These are phyloP conservation scores for Collybia sordida DNA, from an alignment of 768 basidiomycete species.

Conservation along the genomic window DNA sequence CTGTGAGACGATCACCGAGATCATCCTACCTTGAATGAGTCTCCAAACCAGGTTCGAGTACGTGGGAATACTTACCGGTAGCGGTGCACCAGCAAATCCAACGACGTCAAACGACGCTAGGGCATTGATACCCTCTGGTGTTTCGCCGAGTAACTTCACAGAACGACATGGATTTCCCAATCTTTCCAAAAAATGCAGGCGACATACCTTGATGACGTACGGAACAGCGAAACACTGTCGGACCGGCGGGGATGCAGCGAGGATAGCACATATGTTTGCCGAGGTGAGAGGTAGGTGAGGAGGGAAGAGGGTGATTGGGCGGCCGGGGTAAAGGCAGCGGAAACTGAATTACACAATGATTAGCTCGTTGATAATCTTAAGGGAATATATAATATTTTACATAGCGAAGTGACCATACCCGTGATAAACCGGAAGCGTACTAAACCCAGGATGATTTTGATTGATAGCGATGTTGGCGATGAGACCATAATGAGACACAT, in stretches of 20 bases:
- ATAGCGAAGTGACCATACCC: slow-evolving; percentile 34
- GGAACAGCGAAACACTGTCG: slow-evolving; percentile 36
- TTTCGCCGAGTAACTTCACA: slow-evolving; percentile 43
- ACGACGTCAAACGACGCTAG: slow-evolving; percentile 48
- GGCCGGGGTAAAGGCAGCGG: slow-evolving; percentile 40
- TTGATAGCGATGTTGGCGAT: slow-evolving; percentile 34
- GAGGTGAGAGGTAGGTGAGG: slow-evolving; percentile 46
- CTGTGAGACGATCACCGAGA: slow-evolving; percentile 48
- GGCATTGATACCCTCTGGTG: slow-evolving; percentile 38
- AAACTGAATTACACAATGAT: slow-evolving; percentile 25
- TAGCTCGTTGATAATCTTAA: neutral
- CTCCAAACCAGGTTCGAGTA: neutral
- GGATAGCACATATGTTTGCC: slow-evolving; percentile 37
- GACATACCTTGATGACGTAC: slow-evolving; percentile 30
- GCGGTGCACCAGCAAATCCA: slow-evolving; percentile 49
- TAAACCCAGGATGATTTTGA: slow-evolving; percentile 34
- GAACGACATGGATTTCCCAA: neutral
- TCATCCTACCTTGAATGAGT: slow-evolving; percentile 29
- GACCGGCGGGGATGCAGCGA: slow-evolving; percentile 31
- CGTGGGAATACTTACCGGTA: slow-evolving; percentile 35
- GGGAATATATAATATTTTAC: slow-evolving; percentile 15
- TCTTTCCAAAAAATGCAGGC: no score
- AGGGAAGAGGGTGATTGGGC: slow-evolving; percentile 44
- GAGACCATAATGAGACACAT: slow-evolving; percentile 32
- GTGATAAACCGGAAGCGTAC: slow-evolving; percentile 46